Base-by-base conservation (phyloP, 352 stramenopile species). In the Phytophthora melonis region DNA sequence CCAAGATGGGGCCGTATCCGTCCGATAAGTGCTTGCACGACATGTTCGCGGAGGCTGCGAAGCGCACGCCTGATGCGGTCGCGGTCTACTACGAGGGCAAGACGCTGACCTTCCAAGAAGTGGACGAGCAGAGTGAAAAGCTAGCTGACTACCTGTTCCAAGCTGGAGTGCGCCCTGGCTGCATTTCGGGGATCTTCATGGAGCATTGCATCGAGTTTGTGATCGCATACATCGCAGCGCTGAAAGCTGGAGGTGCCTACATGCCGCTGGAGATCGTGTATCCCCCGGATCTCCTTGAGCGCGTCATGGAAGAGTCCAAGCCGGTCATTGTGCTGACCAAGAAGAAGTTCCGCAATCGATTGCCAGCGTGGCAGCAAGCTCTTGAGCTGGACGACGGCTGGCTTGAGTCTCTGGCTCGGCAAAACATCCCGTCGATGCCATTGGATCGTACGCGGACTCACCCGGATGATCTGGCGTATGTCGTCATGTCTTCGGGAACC, bases 401-500 rank as follows among this genome's bases (percentile, higher is more conserved):
- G 83, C 53, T 87, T 10, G 50, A 81, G 1, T 63, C 32, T 6
- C 59, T 93, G 4, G 54, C 56, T 10, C 39, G 63, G 1, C 75
- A 63, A 9, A 79, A 75, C 4, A 74, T 87, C 19, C 77, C 79
- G 1, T 43, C 62, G 6, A 92, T 95, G 84, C 86, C 86, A 1
- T 45, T 34, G 9, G 81, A 87, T 57, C 87, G 87, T n/a, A 82
- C 78, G n/a, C 74, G 75, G 14, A 90, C 85, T 11, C 82, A 90
- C 13, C 92, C 93, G 3, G 93, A 98, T 65, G 86, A 97, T 74
- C 72, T 98, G 53, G 92, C 92, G 3, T 98, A 98, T 75, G 87
- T 97, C 19, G 95, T 98, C 39, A 98, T 98, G 89, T 97, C 88
- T 19, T 97, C 88, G 2, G 94, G 95, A 23, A 98, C 95, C 6